These are phyloP conservation scores for Stemphylium beticola DNA, from an alignment of 2,329 filamentous ascomycete species.

Conservation along the genomic window DNA sequence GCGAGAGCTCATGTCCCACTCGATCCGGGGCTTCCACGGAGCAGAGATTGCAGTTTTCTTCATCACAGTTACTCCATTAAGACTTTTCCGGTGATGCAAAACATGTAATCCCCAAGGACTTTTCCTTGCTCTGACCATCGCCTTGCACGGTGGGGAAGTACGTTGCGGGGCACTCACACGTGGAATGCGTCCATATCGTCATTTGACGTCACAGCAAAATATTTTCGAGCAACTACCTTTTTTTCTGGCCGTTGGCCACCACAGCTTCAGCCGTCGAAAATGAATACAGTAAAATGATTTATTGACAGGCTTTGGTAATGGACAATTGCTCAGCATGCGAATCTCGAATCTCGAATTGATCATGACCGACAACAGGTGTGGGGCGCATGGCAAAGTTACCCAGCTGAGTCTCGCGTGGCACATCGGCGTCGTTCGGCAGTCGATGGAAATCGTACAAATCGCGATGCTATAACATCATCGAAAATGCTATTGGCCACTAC, in stretches of 20 bases:
- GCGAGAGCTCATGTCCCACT: neutral
- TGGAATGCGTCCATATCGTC: slow-evolving; percentile 1
- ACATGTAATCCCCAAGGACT: neutral
- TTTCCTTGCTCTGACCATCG: neutral
- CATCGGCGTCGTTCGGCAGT: slow-evolving; percentile 28
- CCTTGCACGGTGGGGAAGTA: slow-evolving; percentile 1
- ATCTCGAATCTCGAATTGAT: slow-evolving; percentile 32
- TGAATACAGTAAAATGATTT: neutral
- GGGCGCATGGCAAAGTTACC: slow-evolving; percentile 26
- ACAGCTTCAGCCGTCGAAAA: neutral
- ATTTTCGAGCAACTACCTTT: neutral
- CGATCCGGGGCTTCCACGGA: neutral
- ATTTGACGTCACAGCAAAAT: slow-evolving; percentile 10
- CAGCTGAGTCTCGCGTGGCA: slow-evolving; percentile 20
- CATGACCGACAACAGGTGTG: slow-evolving; percentile 4
- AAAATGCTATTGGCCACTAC: slow-evolving; percentile 18
- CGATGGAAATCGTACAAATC: slow-evolving; percentile 18
- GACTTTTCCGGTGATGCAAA: neutral
- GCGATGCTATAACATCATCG: slow-evolving; percentile 17
- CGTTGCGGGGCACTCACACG: slow-evolving; percentile 10
- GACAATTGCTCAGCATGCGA: slow-evolving; percentile 33
- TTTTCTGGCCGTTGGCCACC: neutral
- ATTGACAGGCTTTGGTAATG: neutral
- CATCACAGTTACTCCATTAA: neutral
- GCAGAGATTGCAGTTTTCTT: neutral